Percentiles rank a stretch among this genome's conserved stretches.
Conservation (phyloP, 768 basidiomycete species). For the Thelephora aurantiotincta region DNA sequence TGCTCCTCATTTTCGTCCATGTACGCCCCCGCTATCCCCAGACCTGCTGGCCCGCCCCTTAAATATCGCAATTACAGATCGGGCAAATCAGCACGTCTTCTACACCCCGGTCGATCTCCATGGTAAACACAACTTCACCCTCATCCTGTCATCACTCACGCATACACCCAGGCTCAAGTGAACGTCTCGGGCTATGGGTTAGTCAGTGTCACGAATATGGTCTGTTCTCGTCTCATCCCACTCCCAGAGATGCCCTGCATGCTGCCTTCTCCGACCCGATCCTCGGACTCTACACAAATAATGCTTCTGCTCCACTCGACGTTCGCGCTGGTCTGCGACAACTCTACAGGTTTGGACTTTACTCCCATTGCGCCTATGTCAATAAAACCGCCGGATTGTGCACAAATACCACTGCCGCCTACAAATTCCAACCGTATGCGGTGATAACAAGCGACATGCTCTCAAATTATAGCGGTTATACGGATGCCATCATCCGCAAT, state of each 20-base stretch:
- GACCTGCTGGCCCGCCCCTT: conserved; percentile 9
- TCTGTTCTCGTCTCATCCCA: neutral
- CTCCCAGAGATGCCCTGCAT: conserved; percentile 34
- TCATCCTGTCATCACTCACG: conserved; percentile 7
- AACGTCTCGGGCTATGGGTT: conserved; percentile 65
- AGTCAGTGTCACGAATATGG: conserved; percentile 9
- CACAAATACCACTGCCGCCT: conserved; percentile 43
- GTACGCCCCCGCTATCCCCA: conserved; percentile 26
- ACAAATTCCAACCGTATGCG: conserved; percentile 50
- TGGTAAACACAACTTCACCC: conserved; percentile 31
- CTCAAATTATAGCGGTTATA: conserved; percentile 42
- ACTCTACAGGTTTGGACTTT: conserved; percentile 68
- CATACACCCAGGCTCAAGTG: conserved; percentile 37
- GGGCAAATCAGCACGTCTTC: conserved; percentile 71
- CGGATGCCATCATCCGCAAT: conserved; percentile 34
- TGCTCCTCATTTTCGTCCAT: conserved; percentile 69
- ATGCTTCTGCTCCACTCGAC: conserved; percentile 48
- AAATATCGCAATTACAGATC: conserved; percentile 32
- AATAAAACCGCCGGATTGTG: conserved; percentile 46
- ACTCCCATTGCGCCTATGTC: conserved; percentile 66
- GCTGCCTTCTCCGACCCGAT: conserved; percentile 42
- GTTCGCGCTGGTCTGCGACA: conserved; percentile 46
- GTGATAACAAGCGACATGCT: conserved; percentile 55
- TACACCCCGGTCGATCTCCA: conserved; percentile 56
- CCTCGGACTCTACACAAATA: conserved; percentile 47